Evolutionary conservation across 2,329 filamentous ascomycete genomes (phyloP).

Genomic region (Podosphaera leucotricha): DNA sequence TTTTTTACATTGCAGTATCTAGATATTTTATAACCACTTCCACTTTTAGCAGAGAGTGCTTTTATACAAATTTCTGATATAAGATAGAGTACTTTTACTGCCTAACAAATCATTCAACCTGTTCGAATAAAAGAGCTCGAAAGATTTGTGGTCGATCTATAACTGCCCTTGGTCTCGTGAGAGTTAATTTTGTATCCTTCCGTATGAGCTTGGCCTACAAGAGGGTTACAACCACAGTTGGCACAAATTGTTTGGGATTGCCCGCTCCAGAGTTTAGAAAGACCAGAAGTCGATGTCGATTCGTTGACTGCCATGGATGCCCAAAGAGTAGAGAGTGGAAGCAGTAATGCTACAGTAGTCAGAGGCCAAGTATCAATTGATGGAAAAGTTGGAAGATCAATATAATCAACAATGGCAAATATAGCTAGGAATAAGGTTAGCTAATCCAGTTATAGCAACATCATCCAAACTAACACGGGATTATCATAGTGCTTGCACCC

Average conservation of each 20-base stretch:
- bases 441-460: constrained; percentile 1
- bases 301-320: constrained; percentile 18
- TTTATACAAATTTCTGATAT: no score
- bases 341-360: constrained; percentile 34
- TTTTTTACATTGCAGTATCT: no score
- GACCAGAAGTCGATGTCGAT: constrained; percentile 5
- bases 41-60: no score
- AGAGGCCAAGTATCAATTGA: constrained; percentile 30
- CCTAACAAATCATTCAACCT: not conserved
- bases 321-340: constrained; percentile 45
- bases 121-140: not conserved
- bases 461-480: constrained; percentile 29
- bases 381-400: constrained; percentile 18
- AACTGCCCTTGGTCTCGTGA: not conserved
- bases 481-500: constrained; percentile 39
- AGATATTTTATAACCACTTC: no score
- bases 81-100: no score
- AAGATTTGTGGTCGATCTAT: not conserved
- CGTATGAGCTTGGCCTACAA: not conserved
- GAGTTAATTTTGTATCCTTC: not conserved
- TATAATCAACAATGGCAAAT: constrained; percentile 34
- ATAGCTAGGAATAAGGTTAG: constrained; percentile 23
- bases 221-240: not conserved
- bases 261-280: constrained; percentile 3
- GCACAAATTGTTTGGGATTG: not conserved